Evolutionary conservation across 805 yeast species (phyloP).

Genomic region (Ogataea polymorpha): DNA sequence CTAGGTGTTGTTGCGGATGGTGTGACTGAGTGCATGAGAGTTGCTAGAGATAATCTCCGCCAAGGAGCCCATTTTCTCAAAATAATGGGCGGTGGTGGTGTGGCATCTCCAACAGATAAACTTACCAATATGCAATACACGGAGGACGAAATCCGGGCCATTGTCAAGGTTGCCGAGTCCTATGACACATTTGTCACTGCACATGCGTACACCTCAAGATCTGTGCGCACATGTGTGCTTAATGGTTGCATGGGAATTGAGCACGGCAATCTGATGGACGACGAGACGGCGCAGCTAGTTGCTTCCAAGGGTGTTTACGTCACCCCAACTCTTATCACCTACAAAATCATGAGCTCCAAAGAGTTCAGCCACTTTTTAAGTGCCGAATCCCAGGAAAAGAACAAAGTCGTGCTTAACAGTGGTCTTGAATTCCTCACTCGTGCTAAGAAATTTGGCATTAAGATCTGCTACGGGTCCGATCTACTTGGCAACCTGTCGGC

Average conservation of each 20-base stretch:
- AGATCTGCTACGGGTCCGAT: slow-evolving; percentile 29
- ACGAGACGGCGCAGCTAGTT: slow-evolving; percentile 27
- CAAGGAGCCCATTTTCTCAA: slow-evolving; percentile 29
- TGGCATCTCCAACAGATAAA: slow-evolving; percentile 30
- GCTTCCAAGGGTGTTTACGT: slow-evolving; percentile 23
- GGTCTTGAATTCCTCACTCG: slow-evolving; percentile 22
- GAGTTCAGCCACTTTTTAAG: slow-evolving; percentile 24
- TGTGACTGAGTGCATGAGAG: slow-evolving; percentile 24
- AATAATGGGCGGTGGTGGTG: slow-evolving; percentile 33
- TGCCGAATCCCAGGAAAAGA: slow-evolving; percentile 19
- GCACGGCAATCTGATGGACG: slow-evolving; percentile 31
- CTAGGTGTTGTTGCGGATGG: slow-evolving; percentile 29
- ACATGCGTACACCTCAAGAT: slow-evolving; percentile 27
- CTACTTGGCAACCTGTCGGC: slow-evolving; percentile 26
- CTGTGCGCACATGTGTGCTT: slow-evolving; percentile 24
- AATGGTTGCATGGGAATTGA: slow-evolving; percentile 31
- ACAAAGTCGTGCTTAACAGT: slow-evolving; percentile 20
- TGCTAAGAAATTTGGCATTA: slow-evolving; percentile 25
- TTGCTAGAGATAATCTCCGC: slow-evolving; percentile 28
- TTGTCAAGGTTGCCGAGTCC: slow-evolving; percentile 26
- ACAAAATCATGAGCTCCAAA: slow-evolving; percentile 30
- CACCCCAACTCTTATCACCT: slow-evolving; percentile 30
- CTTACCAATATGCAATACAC: slow-evolving; percentile 26
- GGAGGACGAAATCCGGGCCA: slow-evolving; percentile 27
- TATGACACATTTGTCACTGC: slow-evolving; percentile 31